phyloP scores from a whole-genome alignment of 1,139 yeast genomes.

The Lodderomyces pseudojiufengensis region DNA sequence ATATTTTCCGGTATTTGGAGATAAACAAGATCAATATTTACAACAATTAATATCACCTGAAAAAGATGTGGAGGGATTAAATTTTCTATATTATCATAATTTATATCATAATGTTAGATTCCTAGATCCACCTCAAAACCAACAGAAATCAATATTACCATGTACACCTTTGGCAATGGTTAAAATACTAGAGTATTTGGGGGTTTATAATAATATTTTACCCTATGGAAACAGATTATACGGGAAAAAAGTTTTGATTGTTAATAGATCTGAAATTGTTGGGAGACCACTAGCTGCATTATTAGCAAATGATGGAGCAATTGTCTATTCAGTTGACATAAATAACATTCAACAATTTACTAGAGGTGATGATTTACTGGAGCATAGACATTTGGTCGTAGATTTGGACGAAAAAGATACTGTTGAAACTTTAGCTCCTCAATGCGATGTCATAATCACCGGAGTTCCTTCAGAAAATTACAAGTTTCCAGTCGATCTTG shows the following conservation, averaged over 20 bases:
- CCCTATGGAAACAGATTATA: slow-evolving; percentile 89
- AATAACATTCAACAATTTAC: slow-evolving; percentile 88
- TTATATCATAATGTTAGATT: slow-evolving; percentile 89
- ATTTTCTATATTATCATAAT: slow-evolving; percentile 86
- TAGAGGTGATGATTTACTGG: slow-evolving; percentile 85
- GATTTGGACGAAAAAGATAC: slow-evolving; percentile 51
- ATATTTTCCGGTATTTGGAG: slow-evolving; percentile 97
- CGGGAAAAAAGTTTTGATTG: slow-evolving; percentile 87
- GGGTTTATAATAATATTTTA: slow-evolving; percentile 76
- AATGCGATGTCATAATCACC: slow-evolving; percentile 88
- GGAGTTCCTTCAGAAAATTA: slow-evolving; percentile 86
- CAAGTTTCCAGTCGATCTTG: slow-evolving; percentile 78
- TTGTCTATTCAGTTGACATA: slow-evolving; percentile 87
- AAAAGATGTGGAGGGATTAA: slow-evolving; percentile 94
- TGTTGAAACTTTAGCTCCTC: slow-evolving; percentile 62
- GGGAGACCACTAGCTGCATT: slow-evolving; percentile 97
- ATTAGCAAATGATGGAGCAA: slow-evolving; percentile 95
- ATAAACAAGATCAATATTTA: slow-evolving; percentile 88
- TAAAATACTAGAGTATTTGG: slow-evolving; percentile 84
- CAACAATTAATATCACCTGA: slow-evolving; percentile 86
- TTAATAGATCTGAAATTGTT: slow-evolving; percentile 92
- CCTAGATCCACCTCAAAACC: slow-evolving; percentile 62
- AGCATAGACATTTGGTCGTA: slow-evolving; percentile 78
- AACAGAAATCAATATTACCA: slow-evolving; percentile 83
- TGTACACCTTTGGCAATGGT: slow-evolving; percentile 96